Base-by-base conservation (phyloP, 768 basidiomycete genomes). In the Lanmaoa pseudosensibilis region DNA sequence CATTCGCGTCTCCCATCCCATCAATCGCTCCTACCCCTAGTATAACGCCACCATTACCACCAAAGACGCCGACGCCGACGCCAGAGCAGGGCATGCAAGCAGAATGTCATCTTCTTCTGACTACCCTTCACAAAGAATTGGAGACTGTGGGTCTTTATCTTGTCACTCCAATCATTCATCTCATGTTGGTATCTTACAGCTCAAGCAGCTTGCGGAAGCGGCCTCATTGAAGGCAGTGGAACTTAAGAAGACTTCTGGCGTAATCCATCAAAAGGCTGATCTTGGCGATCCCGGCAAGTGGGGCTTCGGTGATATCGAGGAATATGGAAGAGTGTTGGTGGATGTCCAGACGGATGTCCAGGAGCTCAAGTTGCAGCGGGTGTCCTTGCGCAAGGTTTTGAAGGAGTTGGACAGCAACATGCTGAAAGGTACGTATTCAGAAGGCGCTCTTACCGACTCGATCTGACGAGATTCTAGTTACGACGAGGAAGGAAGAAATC, bases 401-500 rank as follows among this genome's bases (percentile, higher is more conserved):
- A 78, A 80, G 15, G 83, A 86, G 50, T 60, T 90, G 41, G 85
- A 86, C 56, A 84, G 81, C 54, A 80, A 79, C 53, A 75, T 92
- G 70, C 76, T 92, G 5, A 87, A 85, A 75, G 84, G 90, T 86
- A 51, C 27, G 76, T 69, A 12, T 19, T 52, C 13, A 9, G 12
- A 27, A 13, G 12, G 15, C 19, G 16, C 2, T 21, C 16, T 48
- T 27, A 21, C 38, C 2, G 21, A 12, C 30, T 53, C 25, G 50
- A 12, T 12, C 46, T 58, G 40, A 54, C 40, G 45, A 38, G 45
- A 3, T 40, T 44, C 39, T 64, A 96, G 94, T 87, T 39, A 85
- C 83, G 48, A 91, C 90, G 56, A 84, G 90, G 60, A 82, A 82
- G 61, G 93, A 94, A 67, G 94, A 97, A 65, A 88, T 92, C 25